phyloP scores from a whole-genome alignment of 441 rosid species.

The Breynia disticha region DNA sequence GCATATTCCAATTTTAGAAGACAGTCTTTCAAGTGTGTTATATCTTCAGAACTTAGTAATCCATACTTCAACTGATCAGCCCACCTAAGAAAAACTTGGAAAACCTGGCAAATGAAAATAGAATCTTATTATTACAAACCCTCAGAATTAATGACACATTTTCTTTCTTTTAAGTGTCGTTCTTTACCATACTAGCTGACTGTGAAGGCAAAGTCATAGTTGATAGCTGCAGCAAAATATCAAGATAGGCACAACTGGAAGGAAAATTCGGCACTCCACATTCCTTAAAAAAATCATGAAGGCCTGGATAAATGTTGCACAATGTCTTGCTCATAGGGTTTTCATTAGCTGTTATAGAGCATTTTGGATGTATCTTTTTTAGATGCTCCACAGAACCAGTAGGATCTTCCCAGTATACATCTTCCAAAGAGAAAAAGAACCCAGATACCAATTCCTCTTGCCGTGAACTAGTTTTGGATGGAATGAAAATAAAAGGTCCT shows the following conservation, averaged over 20 bases:
- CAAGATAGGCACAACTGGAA: conserved; percentile 45
- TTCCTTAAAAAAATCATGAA: conserved; percentile 62
- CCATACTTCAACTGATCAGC: conserved; percentile 60
- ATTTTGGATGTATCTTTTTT: conserved; percentile 31
- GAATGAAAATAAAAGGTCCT: conserved; percentile 63
- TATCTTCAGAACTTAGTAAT: conserved; percentile 41
- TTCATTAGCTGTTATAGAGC: conserved; percentile 20
- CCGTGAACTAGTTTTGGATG: conserved; percentile 34
- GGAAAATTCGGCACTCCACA: conserved; percentile 73
- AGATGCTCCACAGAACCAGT: conserved; percentile 53
- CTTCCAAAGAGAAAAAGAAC: conserved; percentile 50
- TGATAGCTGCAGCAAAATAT: conserved; percentile 58
- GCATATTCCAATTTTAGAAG: conserved; percentile 49
- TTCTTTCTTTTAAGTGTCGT: conserved; percentile 12
- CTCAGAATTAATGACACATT: background rate
- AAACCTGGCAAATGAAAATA: conserved; percentile 46
- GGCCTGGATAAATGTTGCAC: conserved; percentile 66
- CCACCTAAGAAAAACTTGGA: conserved; percentile 70
- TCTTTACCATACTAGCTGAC: conserved; percentile 67
- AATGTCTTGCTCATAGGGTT: conserved; percentile 42
- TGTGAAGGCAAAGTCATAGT: conserved; percentile 54
- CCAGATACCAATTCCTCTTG: conserved; percentile 55
- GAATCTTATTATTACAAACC: conserved; percentile 15
- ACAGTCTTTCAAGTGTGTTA: conserved; percentile 44
- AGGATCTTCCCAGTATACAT: conserved; percentile 84